Evolutionary conservation across 257 asterid genomes (phyloP).

Genomic region (Thymus quinquecostatus): DNA sequence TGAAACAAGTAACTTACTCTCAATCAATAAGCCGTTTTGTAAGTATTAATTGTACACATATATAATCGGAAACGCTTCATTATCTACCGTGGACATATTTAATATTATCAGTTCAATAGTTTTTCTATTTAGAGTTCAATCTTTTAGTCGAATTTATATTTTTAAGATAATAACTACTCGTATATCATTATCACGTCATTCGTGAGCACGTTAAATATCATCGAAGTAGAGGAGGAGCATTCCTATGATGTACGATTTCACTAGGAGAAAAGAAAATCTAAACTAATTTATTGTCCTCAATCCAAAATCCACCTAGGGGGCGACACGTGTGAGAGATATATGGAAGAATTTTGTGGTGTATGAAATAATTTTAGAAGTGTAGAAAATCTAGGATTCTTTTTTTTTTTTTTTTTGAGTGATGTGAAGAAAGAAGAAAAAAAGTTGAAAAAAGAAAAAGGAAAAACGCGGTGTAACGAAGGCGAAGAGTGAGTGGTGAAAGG

Average conservation of each 20-base stretch:
- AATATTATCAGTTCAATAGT: too few species aligned
- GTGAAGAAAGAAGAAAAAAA: not conserved
- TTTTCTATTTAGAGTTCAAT: too few species aligned
- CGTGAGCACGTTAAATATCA: too few species aligned
- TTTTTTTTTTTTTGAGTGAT: not conserved
- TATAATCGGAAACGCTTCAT: too few species aligned
- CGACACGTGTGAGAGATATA: slow-evolving; percentile 30
- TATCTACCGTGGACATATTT: too few species aligned
- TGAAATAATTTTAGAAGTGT: slow-evolving; percentile 4
- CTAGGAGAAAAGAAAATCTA: too few species aligned
- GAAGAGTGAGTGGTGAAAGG: slow-evolving; percentile 26
- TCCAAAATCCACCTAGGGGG: not conserved
- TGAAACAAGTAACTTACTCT: not conserved
- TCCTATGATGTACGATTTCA: too few species aligned
- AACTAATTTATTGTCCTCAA: slow-evolving; percentile 10
- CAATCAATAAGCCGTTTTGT: not conserved
- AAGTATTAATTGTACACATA: not conserved
- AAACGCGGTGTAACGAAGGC: slow-evolving; percentile 40
- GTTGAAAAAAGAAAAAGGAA: slow-evolving; percentile 2
- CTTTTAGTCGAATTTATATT: too few species aligned
- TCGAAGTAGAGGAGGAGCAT: too few species aligned
- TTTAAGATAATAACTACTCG: too few species aligned
- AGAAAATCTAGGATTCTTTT: slow-evolving; percentile 18
- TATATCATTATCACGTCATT: too few species aligned
- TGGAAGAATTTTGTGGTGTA: slow-evolving; percentile 25